Evolutionary conservation across 805 yeast genomes (phyloP).

Genomic region (Sugiyamaella marilandica): DNA sequence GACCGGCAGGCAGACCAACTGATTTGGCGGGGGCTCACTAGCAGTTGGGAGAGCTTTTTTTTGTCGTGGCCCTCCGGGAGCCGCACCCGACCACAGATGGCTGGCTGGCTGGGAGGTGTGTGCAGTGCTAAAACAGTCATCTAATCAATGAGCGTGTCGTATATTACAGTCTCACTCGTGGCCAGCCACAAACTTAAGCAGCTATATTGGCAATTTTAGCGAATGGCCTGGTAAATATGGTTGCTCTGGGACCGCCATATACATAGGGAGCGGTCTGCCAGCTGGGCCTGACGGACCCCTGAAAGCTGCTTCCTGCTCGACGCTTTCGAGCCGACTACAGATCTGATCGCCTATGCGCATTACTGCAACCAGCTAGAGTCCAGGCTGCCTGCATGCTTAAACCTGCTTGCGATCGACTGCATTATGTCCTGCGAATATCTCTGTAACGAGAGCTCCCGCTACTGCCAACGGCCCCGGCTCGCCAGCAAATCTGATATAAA

Average conservation of each 20-base stretch:
- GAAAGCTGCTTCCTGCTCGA: too few species aligned
- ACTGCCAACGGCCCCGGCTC: neutral
- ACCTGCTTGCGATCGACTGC: constrained; percentile 5
- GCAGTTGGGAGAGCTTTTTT: too few species aligned
- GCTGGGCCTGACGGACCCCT: too few species aligned
- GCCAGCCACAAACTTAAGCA: too few species aligned
- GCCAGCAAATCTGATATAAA: neutral
- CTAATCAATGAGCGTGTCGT: too few species aligned
- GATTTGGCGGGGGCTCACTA: too few species aligned
- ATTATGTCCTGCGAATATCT: neutral
- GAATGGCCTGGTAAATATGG: too few species aligned
- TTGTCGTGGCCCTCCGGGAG: neutral
- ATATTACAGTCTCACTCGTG: too few species aligned
- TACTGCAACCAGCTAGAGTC: constrained; percentile 1
- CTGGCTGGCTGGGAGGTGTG: neutral
- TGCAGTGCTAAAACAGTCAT: neutral
- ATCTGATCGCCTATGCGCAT: constrained; percentile 2
- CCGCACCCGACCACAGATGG: neutral
- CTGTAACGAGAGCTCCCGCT: neutral
- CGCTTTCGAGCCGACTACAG: neutral
- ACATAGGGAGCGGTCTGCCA: too few species aligned
- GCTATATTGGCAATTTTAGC: too few species aligned
- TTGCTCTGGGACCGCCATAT: too few species aligned
- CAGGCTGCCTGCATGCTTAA: constrained; percentile 4
- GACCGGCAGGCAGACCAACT: too few species aligned